These are phyloP conservation scores for Curvularia spicifera DNA, from an alignment of 2,329 filamentous ascomycete species.

Conservation along the genomic window DNA sequence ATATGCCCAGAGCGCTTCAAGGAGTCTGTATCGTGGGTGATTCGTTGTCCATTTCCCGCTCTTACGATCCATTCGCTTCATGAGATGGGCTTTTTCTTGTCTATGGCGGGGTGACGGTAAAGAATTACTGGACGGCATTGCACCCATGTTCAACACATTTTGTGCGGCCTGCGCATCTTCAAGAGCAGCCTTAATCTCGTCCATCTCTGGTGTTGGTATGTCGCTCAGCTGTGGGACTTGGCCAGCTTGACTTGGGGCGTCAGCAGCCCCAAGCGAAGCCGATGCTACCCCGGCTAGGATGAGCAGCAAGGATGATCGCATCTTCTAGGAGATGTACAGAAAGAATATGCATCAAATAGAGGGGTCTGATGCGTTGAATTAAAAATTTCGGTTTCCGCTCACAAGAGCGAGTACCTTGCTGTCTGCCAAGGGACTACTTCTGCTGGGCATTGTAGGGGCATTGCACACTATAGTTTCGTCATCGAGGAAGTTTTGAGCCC, in stretches of 20 bases:
- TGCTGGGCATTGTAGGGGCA: not conserved
- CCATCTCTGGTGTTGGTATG: not conserved
- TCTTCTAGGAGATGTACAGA: not conserved
- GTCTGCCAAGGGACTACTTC: slow-evolving; percentile 25
- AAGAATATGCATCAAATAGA: not conserved
- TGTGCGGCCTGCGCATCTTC: slow-evolving; percentile 9
- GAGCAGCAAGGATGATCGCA: slow-evolving; percentile 3
- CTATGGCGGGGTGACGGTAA: slow-evolving; percentile 21
- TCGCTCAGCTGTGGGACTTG: not conserved
- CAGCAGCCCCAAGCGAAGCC: not conserved
- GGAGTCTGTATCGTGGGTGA: slow-evolving; percentile 31
- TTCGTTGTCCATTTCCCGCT: slow-evolving; percentile 26
- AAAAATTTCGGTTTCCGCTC: not conserved
- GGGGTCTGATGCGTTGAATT: not conserved
- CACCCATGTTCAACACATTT: slow-evolving; percentile 16
- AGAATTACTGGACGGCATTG: slow-evolving; percentile 13
- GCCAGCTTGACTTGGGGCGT: not conserved
- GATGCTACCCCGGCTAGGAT: not conserved
- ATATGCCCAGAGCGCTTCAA: slow-evolving; percentile 31
- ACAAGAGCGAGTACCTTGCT: slow-evolving; percentile 34
- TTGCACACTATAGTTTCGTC: not conserved
- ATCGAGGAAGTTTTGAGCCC: not conserved
- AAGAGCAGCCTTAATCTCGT: not conserved
- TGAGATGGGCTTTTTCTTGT: slow-evolving; percentile 29
- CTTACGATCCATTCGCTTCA: slow-evolving; percentile 27